Base-by-base conservation (phyloP, 176 grass and related monocot species). In the Poa pratensis region DNA sequence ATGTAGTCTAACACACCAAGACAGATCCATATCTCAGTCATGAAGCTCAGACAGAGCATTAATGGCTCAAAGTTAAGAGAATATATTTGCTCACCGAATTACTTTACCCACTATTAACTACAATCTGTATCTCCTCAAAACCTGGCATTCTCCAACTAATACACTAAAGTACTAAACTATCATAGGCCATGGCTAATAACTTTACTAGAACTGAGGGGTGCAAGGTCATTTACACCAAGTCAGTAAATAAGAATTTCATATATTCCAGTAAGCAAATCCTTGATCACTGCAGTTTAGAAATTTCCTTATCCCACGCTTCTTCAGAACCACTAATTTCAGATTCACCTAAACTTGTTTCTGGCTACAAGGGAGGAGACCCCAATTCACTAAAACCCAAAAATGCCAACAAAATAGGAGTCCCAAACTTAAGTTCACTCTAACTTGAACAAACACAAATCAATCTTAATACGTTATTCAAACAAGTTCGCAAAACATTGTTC, bases 41-140 rank as follows among this genome's bases (percentile, higher is more conserved):
- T 40, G 35, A 89, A 74, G 81, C 46, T 72, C 20, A 61, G 57
- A 60, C 19, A 78, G 4, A 51, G 35, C 27, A 60, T 63, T 62
- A 28, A 80, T 68, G 37, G 16, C 35, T 39, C 32, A 8, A 70
- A 77, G 57, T 48, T 54, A 23, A 37, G 15, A 66, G 6, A 37
- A 60, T 28, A 75, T 49, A 49, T 20, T 49, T 62, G 5, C 50
- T 63, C 73, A 60, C 22, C 3, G 1, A 61, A 28, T 24, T 3
- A 71, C 1, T 9, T 3, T 27, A 37, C 6, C 58, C 54, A 15
- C 3, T 55, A 71, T 14, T 75, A 43, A 66, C 26, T 24, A 55
- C 64, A 69, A 69, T 81, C 4, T 45, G 4, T 24, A 82, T 81
- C 4, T 54, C 11, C 48, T 49, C 22, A 15, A 30, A 74, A 73